Evolutionary conservation across 2,329 filamentous ascomycete species (phyloP), one percentile per base, ranked within the genome.

Genomic region (Amauroascus niger): DNA sequence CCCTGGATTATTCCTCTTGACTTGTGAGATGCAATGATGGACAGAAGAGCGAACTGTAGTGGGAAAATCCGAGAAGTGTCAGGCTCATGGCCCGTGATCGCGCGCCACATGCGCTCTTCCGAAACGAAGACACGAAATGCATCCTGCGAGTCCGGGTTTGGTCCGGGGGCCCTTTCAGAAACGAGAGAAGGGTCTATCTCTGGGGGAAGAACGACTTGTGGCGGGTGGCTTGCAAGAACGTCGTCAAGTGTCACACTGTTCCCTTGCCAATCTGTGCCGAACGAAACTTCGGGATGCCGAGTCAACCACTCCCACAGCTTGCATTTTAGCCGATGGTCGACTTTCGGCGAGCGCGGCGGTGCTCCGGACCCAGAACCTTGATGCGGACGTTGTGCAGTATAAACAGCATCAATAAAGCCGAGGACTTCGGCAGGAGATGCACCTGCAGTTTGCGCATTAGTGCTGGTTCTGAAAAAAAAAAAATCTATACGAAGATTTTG

Each of bases 261-360:
- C 40, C 67, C 66, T 60, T 73, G 62, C n/a, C 65, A 64, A 44
- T 72, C 58, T 24, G 65, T 62, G 1, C 72, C 71, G 30, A 82
- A 71, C 2, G 71, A 76, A 43, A 83, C 72, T 56, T 83, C 80
- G 1, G 75, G 71, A 60, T 82, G 75, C 43, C 67, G 67, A 9
- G 67, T 73, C 49, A 84, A 68, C 79, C 79, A 83, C 33, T 68
- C 67, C 79, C 81, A 83, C 33, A 79, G 69, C 47, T 73, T 75
- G 47, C 76, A 72, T 55, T 79, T 69, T 56, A 83, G 75, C 6
- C 58, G 66, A 33, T 73, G 72, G 60, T 81, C 78, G 46, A 79
- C 67, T 18, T 54, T 58, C 37, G 52, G 49, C 16, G 37, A 22
- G 52, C 46, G 55, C 24, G n/a, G n/a, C n/a, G 24, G 7, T 18